Evolutionary conservation across 106 monocot genomes (phyloP), one percentile per base, ranked within the genome.

Genomic region (Phalaenopsis aphrodite): DNA sequence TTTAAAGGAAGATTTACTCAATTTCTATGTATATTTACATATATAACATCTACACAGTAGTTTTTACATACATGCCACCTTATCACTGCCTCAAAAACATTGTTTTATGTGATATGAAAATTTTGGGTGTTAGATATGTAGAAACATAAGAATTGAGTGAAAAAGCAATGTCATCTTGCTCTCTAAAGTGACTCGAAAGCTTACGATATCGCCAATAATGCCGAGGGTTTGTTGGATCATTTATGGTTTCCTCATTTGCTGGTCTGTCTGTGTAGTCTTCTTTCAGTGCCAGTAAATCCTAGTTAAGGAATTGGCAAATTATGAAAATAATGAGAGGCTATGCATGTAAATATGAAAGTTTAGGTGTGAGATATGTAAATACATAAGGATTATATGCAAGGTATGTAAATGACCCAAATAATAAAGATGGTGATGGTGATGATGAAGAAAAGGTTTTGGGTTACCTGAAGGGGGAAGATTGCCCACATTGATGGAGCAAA

Each of bases 181-280:
- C 74, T 21, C 17, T 14, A 1, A 45, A 75, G 6, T 0, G 43
- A 23, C 23, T 76, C 0, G 43, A 52, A 30, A 36, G 86, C 92
- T 79, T 87, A 95, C 95, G 89, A 75, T 83, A 96, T 93, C 91
- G 42, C 96, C 96, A 96, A 56, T 96, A 96, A 67, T 96, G 96
- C 84, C 91, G 93, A 76, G 96, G 96, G 81, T 96, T 96, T 81
- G 96, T 93, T 4, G 96, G 96, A 83, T 96, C 93, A 48, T 96
- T 96, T 67, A 96, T 96, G 6, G 93, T 96, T 81, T 96, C 96
- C 87, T 96, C 93, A 16, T n/a, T 73, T 78, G 91, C 91, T 47
- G 96, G 91, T 75, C 93, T 84, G 30, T 81, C 87, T 42, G 93
- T 87, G 77, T 96, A 96, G 80, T 93, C 88, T 77, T 96, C 93